phyloP scores from a whole-genome alignment of 2,329 filamentous ascomycete genomes.

The Cladosporium oxysporum region DNA sequence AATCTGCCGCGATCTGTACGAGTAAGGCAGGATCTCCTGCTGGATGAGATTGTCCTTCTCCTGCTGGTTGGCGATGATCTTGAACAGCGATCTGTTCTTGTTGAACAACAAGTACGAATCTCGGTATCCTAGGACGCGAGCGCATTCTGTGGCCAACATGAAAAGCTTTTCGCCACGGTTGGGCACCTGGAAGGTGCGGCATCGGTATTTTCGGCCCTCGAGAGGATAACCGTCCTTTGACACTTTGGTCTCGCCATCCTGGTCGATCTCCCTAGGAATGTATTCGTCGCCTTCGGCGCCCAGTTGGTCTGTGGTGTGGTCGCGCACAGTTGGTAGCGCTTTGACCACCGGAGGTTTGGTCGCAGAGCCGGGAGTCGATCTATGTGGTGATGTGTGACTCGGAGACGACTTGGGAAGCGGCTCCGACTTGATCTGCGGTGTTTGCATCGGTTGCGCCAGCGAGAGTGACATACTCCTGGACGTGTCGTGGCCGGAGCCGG shows the following conservation, averaged over 20 bases:
- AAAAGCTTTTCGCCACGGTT: conserved; percentile 91
- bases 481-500: conserved; percentile 9
- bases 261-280: conserved; percentile 87
- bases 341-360: conserved; percentile 76
- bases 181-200: conserved; percentile 89
- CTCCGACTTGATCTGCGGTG: conserved; percentile 56
- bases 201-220: conserved; percentile 84
- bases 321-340: conserved; percentile 89
- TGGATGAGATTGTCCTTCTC: conserved; percentile 96
- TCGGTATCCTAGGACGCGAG: conserved; percentile 86
- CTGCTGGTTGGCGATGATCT: conserved; percentile 93
- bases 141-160: conserved; percentile 98
- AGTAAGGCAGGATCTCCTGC: conserved; percentile 95
- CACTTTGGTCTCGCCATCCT: conserved; percentile 93
- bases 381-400: conserved; percentile 66
- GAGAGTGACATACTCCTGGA: conserved; percentile 27
- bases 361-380: conserved; percentile 68
- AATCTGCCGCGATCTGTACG: conserved; percentile 96
- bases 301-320: conserved; percentile 96
- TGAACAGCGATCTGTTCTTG: conserved; percentile 94
- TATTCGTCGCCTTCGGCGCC: conserved; percentile 90
- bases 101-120: conserved; percentile 99
- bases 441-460: conserved; percentile 49
- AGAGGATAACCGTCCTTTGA: conserved; percentile 77
- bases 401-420: conserved; percentile 54